These are phyloP conservation scores for Allium sativum DNA, from an alignment of 106 monocot genomes.

Conservation along the genomic window DNA sequence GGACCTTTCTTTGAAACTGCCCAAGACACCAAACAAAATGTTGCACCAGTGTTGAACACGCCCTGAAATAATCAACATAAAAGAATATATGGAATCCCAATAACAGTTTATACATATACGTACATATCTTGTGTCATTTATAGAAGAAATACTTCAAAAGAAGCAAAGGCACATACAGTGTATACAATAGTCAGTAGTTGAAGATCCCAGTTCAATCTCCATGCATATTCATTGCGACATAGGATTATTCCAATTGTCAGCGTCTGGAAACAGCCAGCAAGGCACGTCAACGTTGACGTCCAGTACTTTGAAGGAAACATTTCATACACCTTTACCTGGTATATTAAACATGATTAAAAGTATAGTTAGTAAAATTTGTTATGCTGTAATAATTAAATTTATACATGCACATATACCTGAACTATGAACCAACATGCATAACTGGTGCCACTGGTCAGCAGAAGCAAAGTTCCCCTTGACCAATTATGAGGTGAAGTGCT, in stretches of 20 bases:
- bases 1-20: conserved; percentile 20
- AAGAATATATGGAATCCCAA: background rate
- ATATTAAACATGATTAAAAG: too few relatives aligned
- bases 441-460: conserved; percentile 29
- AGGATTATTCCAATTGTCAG: conserved; percentile 23
- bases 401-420: conserved; percentile 27
- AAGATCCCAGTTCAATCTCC: conserved; percentile 27
- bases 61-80: conserved; percentile 9
- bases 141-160: background rate
- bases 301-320: conserved; percentile 41
- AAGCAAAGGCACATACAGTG: conserved; percentile 13
- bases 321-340: conserved; percentile 42
- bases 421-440: conserved; percentile 52
- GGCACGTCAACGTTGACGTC: conserved; percentile 40
- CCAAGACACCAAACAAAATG: conserved; percentile 21
- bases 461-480: conserved; percentile 29
- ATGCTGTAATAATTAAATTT: too few relatives aligned
- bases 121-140: background rate
- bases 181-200: conserved; percentile 32
- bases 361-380: too few relatives aligned
- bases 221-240: conserved; percentile 12
- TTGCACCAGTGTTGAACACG: conserved; percentile 26
- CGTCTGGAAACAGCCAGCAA: conserved; percentile 28
- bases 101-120: background rate
- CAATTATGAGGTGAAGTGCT: background rate